Evolutionary conservation across 805 yeast species (phyloP), one percentile per base, ranked within the genome.

Genomic region (Yarrowia sp.): DNA sequence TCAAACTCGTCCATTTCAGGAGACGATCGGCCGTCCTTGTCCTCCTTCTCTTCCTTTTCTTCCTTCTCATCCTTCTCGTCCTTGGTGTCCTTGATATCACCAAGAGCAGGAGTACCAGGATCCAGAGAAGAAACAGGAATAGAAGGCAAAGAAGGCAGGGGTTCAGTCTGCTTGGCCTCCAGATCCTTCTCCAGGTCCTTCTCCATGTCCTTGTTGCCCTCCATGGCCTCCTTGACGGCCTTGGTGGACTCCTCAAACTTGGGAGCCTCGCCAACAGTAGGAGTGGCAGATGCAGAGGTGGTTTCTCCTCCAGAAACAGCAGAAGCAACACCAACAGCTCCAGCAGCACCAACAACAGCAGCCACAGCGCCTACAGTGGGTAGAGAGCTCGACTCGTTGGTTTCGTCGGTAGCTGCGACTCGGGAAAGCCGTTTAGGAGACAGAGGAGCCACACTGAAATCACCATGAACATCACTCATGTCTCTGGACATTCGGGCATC

Each of bases 1-100:
- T 59, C 48, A n/a, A 59, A 59, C 52, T 59, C 65, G 52, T 59
- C 65, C 16, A 45, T 2, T 8, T 43, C 65, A 12, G 65, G 52
- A 0, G 65, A 59, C 1, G 65, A 59, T 8, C 52, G 36, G 38
- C 7, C 11, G 26, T 19, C 19, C 38, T 35, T 26, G n/a, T 10
- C 42, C 26, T 50, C 26, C 12, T 14, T 19, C 1, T n/a, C 56
- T 14, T 48, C 36, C 8, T 22, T 48, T 9, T 15, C 36, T 9
- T 14, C 36, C 52, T 48, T 26, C 3, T 12, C 19, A 5, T 19
- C 36, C 16, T 14, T n/a, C 36, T 48, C 36, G 4, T 12, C 19
- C 36, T 19, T 11, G 14, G 40, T 38, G 4, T 9, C 12, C 40
- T 38, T 38, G 7, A 26, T 5, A 26, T 26, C 32, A 38, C 11